Conservation (phyloP, 805 yeast species). For the Priceomyces haplophilus region DNA sequence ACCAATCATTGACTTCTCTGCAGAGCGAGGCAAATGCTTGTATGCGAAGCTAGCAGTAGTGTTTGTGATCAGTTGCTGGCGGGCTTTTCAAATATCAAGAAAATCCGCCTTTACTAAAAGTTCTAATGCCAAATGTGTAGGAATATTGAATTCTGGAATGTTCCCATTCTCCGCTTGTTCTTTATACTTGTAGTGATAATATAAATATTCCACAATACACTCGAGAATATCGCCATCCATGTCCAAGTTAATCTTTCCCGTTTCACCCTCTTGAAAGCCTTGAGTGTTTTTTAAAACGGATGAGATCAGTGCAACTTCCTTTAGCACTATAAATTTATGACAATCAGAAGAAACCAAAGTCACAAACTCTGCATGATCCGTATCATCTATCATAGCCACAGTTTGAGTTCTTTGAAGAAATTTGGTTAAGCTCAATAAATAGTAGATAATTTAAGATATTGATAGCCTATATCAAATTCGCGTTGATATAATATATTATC, state of each 20-base stretch:
- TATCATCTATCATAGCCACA: conserved; percentile 1
- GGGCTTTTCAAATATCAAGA: conserved; percentile 51
- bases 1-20: no score
- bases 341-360: conserved; percentile 74
- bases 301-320: conserved; percentile 78
- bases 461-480: background rate
- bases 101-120: conserved; percentile 90
- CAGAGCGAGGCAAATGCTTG: no score
- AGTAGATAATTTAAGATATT: no score
- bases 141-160: conserved; percentile 84
- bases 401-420: no score
- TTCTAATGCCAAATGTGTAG: conserved; percentile 92
- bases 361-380: conserved; percentile 29
- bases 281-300: conserved; percentile 49
- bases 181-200: conserved; percentile 68
- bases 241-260: conserved; percentile 56
- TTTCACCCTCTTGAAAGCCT: conserved; percentile 55
- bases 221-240: conserved; percentile 71
- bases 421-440: no score
- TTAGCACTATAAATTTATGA: conserved; percentile 54
- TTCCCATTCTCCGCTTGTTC: conserved; percentile 49
- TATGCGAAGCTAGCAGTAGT: background rate
- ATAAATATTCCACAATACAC: conserved; percentile 80
- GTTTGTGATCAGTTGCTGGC: background rate
- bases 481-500: background rate